Evolutionary conservation across 371 early-diverging fungal genomes (phyloP), one percentile per base, ranked within the genome.

Genomic region (Mortierella sp.): DNA sequence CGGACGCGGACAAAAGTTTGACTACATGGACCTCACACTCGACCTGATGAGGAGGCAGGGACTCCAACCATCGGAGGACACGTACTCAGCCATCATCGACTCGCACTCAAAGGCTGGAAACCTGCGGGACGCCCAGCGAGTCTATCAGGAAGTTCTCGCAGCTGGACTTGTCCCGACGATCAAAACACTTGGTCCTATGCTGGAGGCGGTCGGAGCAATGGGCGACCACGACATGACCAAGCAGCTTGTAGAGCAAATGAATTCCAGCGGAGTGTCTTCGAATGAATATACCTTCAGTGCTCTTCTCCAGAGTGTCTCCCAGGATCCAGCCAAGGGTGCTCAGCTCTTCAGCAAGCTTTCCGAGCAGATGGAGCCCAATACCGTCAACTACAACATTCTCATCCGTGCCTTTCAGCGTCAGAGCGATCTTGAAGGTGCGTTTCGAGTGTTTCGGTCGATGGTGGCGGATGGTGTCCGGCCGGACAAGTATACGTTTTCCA

Each of bases 191-290:
- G 86, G 86, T 13, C 86, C 86, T 13, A 82, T 86, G 82, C 40
- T 86, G 37, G 86, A 86, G 71, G 86, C 86, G 1, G 86, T 86
- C 10, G 86, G 86, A 24, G 79, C 77, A 51, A 77, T 86, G 86
- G 86, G 86, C 51, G 86, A 86, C 43, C 82, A 79, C 55, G 77
- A 82, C 21, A 86, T 86, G 86, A 86, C 86, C 2, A 74, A 40
- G 75, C 86, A 82, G 67, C 80, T 86, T 26, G 86, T 82, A 61
- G 77, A 77, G 14, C 82, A 82, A 34, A 86, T 86, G 86, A 86
- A 82, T 48, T 71, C 86, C 37, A 79, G 79, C 19, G 86, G 86
- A 1, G 70, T 86, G 31, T 44, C 77, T 8, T 82, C 86, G 19
- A 86, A 86, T 55, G 72, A 70, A 31, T 86, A 81, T 54, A 86